These are phyloP conservation scores for Fermentozyma sake DNA, from an alignment of 1,139 yeast genomes.

Conservation along the genomic window DNA sequence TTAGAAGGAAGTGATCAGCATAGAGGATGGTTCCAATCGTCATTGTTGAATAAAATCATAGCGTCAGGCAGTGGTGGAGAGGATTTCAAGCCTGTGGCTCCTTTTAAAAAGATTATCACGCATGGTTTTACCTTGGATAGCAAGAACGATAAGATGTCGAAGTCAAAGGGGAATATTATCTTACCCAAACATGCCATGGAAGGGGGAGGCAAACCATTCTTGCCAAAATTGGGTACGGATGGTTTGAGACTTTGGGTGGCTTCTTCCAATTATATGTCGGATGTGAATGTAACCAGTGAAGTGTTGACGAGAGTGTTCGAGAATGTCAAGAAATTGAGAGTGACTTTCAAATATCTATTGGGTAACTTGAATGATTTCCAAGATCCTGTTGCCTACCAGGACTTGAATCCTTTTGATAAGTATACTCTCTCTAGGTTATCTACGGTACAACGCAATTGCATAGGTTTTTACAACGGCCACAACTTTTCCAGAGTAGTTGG, in stretches of 20 bases:
- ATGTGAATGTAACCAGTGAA: constrained; percentile 70
- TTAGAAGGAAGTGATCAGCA: constrained; percentile 97
- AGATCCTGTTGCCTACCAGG: constrained; percentile 22
- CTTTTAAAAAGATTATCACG: constrained; percentile 73
- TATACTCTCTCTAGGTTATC: constrained; percentile 55
- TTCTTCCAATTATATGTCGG: constrained; percentile 79
- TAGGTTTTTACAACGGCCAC: constrained; percentile 47
- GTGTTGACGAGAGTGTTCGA: constrained; percentile 75
- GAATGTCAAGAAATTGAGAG: constrained; percentile 72
- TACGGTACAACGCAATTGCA: constrained; percentile 40
- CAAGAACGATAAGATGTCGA: constrained; percentile 88
- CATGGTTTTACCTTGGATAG: constrained; percentile 93
- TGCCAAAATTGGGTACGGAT: constrained; percentile 82
- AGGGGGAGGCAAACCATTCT: constrained; percentile 53
- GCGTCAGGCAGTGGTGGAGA: constrained; percentile 30
- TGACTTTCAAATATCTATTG: constrained; percentile 73
- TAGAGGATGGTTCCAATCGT: constrained; percentile 98
- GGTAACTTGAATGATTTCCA: constrained; percentile 60
- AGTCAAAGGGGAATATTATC: constrained; percentile 81
- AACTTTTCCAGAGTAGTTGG: constrained; percentile 67
- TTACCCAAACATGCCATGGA: constrained; percentile 62
- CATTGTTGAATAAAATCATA: constrained; percentile 74
- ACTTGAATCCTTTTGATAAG: constrained; percentile 58
- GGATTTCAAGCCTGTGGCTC: constrained; percentile 49
- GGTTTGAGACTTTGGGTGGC: constrained; percentile 92